Percentiles rank a stretch among this genome's conserved stretches.
These are phyloP conservation scores for Ajuga reptans DNA, from an alignment of 305 asterid genomes.

Conservation along the genomic window DNA sequence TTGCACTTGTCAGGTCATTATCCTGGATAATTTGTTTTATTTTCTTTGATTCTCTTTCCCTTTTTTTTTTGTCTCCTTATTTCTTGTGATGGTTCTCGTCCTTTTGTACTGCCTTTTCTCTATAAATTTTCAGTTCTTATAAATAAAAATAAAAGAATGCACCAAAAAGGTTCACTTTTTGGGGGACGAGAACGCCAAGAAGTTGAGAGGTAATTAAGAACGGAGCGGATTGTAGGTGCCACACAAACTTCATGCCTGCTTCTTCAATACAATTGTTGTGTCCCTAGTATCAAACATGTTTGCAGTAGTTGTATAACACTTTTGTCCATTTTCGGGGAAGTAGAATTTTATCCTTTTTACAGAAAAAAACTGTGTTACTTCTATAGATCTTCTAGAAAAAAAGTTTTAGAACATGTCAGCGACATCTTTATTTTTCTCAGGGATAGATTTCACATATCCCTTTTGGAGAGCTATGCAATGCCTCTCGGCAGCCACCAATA, in stretches of 20 bases:
- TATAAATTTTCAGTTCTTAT: too few species aligned
- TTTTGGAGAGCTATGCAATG: neutral
- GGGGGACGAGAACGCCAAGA: too few species aligned
- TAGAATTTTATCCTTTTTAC: neutral
- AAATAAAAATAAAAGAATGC: neutral
- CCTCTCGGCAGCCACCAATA: neutral
- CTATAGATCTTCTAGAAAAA: neutral
- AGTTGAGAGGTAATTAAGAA: neutral
- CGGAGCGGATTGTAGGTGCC: neutral
- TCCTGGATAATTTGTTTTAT: neutral
- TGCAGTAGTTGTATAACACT: neutral
- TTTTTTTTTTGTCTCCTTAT: neutral
- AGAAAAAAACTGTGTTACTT: neutral
- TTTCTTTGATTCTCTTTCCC: neutral
- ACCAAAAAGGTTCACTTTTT: neutral
- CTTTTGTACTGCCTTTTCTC: neutral
- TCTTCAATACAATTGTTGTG: neutral
- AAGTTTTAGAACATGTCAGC: neutral
- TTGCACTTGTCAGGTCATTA: neutral
- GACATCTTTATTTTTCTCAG: too few species aligned
- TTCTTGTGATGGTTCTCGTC: neutral
- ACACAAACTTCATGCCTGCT: constrained; percentile 14
- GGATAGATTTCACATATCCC: neutral
- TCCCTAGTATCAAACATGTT: neutral
- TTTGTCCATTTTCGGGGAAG: neutral